Base-by-base conservation (phyloP, 1,139 yeast species). In the Kurtzmaniella quercitrusa region DNA sequence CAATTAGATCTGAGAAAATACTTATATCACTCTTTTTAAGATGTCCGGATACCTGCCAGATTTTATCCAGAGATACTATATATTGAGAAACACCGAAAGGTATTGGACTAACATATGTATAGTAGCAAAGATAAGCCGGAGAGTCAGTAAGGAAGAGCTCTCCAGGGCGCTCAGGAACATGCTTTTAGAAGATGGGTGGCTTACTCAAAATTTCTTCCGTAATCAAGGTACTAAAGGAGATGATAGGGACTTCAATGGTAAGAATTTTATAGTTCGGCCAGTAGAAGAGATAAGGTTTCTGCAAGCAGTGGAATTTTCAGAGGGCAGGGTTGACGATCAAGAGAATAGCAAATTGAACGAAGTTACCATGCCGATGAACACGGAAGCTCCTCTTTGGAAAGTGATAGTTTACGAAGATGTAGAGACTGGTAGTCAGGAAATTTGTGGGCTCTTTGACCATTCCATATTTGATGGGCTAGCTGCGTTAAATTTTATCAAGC, bases 401-500 rank as follows among this genome's bases (percentile, higher is more conserved):
- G 39, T 68, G 3, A 42, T 55, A 3, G 57, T 68, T 0, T 54
- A 53, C 43, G 51, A 55, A 36, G 52, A 51, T 10, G 45, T 47
- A 15, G 37, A 41, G 2, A 29, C 23, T 3, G 37, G 23, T 12
- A 16, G 27, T n/a, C 57, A 52, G 34, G 52, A 59, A 29, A 37
- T 68, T 3, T 46, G 65, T 2, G 59, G 64, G 21, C 53, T 53
- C 14, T 61, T 61, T 43, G 70, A 69, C 50, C 77, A 72, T 48
- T 37, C 62, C 1, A 49, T 64, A 11, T 60, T 60, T 34, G 76
- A 71, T 50, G 77, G 76, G 2, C 55, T 53, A 15, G 53, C 71
- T 2, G 68, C 60, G 1, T 51, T 56, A 4, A 52, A 56, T 37
- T 69, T 72, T 50, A 73, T 66, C 40, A 48, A 54, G n/a, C 64